Evolutionary conservation across 2,329 filamentous ascomycete genomes (phyloP), one percentile per base, ranked within the genome.

Genomic region (Botryosphaeria dothidea): DNA sequence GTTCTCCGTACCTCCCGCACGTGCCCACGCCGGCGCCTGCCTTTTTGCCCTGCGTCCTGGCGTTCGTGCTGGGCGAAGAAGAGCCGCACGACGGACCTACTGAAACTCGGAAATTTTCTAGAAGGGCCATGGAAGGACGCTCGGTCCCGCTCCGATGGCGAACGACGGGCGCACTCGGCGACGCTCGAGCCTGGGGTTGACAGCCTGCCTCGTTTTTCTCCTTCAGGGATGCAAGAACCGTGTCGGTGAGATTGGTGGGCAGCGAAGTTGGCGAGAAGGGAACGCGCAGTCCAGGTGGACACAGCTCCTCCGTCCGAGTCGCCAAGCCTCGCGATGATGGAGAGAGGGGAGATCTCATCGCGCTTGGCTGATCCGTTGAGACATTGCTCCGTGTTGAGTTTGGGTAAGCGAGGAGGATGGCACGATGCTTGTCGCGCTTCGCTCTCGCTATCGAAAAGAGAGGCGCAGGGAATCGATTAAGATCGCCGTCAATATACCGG

Each of bases 101-200:
- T 60, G 56, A 46, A 60, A 60, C 56, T 34, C 38, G 56, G 56
- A 34, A 60, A 60, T 60, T 46, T 60, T 60, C 56, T 60, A 60
- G 56, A 60, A 60, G 7, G 56, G 19, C 41, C 21, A 21, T 60
- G 38, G 56, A 60, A 60, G 56, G 56, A 34, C 56, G 56, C 56
- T 60, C 56, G 56, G 56, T 3, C 41, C 56, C 13, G 29, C 38
- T 21, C 19, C 29, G 15, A 56, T 38, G 13, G 21, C 51, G 31
- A 38, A 9, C 13, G n/a, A 11, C 17, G 4, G n/a, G 51, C 31
- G 29, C 51, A 17, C 49, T 19, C 29, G 38, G 23, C 21, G 38
- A 21, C 6, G 56, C 56, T 45, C 56, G 56, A 34, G 56, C 56
- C 56, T 31, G 21, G 38, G 38, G 11, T 4, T 41, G 38, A 15